A percentile compares a stretch with the other conserved stretches of the same genome.
These are phyloP conservation scores for Pythium biforme DNA, from an alignment of 352 stramenopile species.

Conservation along the genomic window DNA sequence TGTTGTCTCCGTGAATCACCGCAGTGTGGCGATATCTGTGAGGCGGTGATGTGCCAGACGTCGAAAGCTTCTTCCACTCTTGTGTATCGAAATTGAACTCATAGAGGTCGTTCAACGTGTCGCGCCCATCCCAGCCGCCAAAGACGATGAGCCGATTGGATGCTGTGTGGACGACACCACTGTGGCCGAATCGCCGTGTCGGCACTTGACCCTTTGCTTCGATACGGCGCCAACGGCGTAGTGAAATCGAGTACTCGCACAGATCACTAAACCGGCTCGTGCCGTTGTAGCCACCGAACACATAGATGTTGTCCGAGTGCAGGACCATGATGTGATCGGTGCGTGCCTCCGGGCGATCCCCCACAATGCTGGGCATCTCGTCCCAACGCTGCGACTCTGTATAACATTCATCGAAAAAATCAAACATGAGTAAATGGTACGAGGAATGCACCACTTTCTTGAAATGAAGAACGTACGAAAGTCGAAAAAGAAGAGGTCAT, in stretches of 20 bases:
- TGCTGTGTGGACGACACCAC: slow-evolving; percentile 66
- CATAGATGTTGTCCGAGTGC: slow-evolving; percentile 74
- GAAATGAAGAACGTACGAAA: slow-evolving; percentile 44
- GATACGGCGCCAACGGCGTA: slow-evolving; percentile 55
- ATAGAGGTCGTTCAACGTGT: slow-evolving; percentile 83
- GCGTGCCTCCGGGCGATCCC: slow-evolving; percentile 65
- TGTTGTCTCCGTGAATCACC: slow-evolving; percentile 81
- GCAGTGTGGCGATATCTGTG: slow-evolving; percentile 86
- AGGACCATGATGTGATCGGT: slow-evolving; percentile 89
- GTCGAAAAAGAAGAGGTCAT: slow-evolving; percentile 88
- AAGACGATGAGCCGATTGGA: slow-evolving; percentile 82
- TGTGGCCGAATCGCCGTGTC: slow-evolving; percentile 79
- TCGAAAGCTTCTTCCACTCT: slow-evolving; percentile 66
- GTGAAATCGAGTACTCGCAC: slow-evolving; percentile 64
- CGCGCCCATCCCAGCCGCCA: slow-evolving; percentile 83
- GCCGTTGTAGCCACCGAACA: slow-evolving; percentile 89
- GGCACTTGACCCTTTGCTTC: slow-evolving; percentile 49
- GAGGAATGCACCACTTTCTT: not conserved
- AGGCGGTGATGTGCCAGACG: slow-evolving; percentile 50
- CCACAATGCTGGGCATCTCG: slow-evolving; percentile 67
- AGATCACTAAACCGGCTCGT: slow-evolving; percentile 82
- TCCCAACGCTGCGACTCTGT: slow-evolving; percentile 62
- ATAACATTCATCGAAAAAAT: not conserved
- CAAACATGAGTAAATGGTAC: not conserved
- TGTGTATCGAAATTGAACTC: slow-evolving; percentile 75